Base-by-base conservation (phyloP, 441 rosid genomes). In the Arabidopsis hybrid region DNA sequence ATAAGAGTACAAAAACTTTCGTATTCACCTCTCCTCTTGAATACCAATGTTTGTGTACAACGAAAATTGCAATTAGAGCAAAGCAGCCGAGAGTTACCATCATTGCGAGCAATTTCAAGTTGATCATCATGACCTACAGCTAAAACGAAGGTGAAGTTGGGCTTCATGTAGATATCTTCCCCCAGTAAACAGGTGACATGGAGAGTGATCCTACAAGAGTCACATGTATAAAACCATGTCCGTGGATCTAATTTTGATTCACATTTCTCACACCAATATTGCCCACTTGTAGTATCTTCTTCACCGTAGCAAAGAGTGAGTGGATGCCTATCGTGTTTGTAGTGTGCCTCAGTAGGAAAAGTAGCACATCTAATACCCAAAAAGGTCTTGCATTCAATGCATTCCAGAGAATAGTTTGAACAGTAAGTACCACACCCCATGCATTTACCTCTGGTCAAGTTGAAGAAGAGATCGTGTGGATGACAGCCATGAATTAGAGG, bases 251-350 rank as follows among this genome's bases (percentile, higher is more conserved):
- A 18, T 2, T 39, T 40, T 17, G 3, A 18, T 39, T 60, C 65
- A 21, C 65, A 60, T 39, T 21, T 7, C 9, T 60, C 65, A 40
- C 65, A 60, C 65, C 35, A 60, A 2, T 39, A 60, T 11, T 60
- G 47, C 21, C 17, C 50, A 17, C 0, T 40, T 60, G 35, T 17
- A 12, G 14, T 40, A 39, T 7, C 17, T 40, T 11, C 3, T 60
- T 60, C 35, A 13, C 65, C 35, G 12, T 18, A 38, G 11, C 40
- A 35, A 7, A 67, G 71, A 16, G 35, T 26, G 26, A 38, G 51
- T 39, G 49, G 47, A n/a, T 65, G 70, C 5, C 8, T 7, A 52
- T 66, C 60, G 7, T 51, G 32, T 29, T 38, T 51, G 71, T 66
- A 66, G 49, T 51, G 6, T 0, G 49, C 32, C 13, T 14, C 31